These are phyloP conservation scores for Globisporangium rhizosaccharum DNA, from an alignment of 352 stramenopile species.

Conservation along the genomic window DNA sequence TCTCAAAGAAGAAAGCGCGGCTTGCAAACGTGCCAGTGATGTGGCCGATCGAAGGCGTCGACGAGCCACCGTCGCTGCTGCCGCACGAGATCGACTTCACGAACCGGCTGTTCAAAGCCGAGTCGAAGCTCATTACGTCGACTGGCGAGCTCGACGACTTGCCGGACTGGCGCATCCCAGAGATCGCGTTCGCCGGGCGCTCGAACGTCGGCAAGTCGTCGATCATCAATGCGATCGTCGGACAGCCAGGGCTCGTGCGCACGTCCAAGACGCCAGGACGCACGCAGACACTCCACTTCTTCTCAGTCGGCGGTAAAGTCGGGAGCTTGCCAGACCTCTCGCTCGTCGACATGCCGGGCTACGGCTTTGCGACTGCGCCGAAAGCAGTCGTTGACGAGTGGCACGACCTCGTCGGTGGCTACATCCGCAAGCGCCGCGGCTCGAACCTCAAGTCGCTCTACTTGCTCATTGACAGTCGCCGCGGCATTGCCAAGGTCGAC, in stretches of 20 bases:
- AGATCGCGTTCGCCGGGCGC: slow-evolving; percentile 82
- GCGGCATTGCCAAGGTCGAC: slow-evolving; percentile 72
- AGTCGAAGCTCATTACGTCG: slow-evolving; percentile 67
- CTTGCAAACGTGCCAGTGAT: slow-evolving; percentile 36
- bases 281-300: slow-evolving; percentile 77
- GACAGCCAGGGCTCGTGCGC: slow-evolving; percentile 54
- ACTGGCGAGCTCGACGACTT: slow-evolving; percentile 49
- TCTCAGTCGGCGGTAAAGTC: slow-evolving; percentile 72
- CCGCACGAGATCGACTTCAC: slow-evolving; percentile 58
- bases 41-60: slow-evolving; percentile 58
- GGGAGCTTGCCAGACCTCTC: slow-evolving; percentile 59
- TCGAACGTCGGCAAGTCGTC: slow-evolving; percentile 89
- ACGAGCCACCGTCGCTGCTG: slow-evolving; percentile 36
- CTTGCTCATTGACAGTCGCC: slow-evolving; percentile 74
- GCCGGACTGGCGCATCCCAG: slow-evolving; percentile 60
- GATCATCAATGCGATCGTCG: slow-evolving; percentile 81
- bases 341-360: slow-evolving; percentile 85
- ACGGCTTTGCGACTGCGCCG: slow-evolving; percentile 76
- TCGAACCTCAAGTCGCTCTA: slow-evolving; percentile 74
- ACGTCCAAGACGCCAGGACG: slow-evolving; percentile 86
- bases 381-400: slow-evolving; percentile 72
- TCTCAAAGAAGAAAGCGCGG: slow-evolving; percentile 56
- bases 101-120: slow-evolving; percentile 51
- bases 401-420: slow-evolving; percentile 76
- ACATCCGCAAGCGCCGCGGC: slow-evolving; percentile 54